Conservation (phyloP, 495 filamentous ascomycete genomes). For the Apodospora peruviana region DNA sequence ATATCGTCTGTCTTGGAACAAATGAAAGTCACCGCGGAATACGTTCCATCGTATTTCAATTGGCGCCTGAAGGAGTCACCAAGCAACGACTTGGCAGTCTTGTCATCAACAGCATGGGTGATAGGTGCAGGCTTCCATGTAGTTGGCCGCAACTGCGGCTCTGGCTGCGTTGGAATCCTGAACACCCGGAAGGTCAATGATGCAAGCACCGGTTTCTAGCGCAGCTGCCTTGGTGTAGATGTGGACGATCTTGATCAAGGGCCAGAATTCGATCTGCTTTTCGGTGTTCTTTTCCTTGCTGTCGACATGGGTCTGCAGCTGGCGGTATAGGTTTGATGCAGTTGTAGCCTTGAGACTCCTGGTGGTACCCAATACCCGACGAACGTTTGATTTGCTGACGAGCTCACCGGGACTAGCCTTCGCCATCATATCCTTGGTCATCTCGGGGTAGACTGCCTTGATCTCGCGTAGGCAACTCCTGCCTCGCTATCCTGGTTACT, state of each 20-base stretch:
- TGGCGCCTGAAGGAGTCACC: conserved; percentile 56
- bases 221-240: conserved; percentile 52
- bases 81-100: conserved; percentile 55
- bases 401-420: conserved; percentile 33
- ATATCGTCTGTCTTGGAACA: conserved; percentile 70
- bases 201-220: conserved; percentile 54
- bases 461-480: conserved; percentile 56
- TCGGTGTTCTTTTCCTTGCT: conserved; percentile 23
- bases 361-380: conserved; percentile 44
- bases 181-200: conserved; percentile 63
- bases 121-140: conserved; percentile 68
- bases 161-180: conserved; percentile 64
- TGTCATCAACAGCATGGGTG: conserved; percentile 60
- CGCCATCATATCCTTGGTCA: conserved; percentile 35
- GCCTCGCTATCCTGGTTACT: conserved; percentile 46
- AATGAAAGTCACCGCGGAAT: conserved; percentile 56
- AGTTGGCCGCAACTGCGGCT: conserved; percentile 53
- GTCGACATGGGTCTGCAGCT: conserved; percentile 27
- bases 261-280: conserved; percentile 53
- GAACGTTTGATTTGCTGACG: conserved; percentile 30
- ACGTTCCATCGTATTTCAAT: conserved; percentile 57
- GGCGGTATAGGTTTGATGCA: conserved; percentile 17
- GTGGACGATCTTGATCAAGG: conserved; percentile 59
- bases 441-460: conserved; percentile 57
- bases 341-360: conserved; percentile 32